Evolutionary conservation across 1,284 basidiomycete genomes (phyloP), one percentile per base, ranked within the genome.

Genomic region (Inonotus hispidus): DNA sequence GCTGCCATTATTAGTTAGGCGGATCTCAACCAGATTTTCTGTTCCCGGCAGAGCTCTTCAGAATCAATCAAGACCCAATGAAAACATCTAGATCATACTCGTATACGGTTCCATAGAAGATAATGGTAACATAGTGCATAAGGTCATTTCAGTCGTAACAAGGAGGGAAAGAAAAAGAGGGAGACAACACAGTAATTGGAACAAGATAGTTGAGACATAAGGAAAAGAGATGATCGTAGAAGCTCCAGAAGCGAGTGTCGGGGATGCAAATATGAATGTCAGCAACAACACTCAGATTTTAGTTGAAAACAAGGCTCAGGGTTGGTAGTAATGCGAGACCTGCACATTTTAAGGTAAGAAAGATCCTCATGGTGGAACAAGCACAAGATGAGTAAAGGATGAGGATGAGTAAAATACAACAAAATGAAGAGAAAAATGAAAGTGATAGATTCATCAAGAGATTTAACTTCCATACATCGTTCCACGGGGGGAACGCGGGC

Each of bases 401-500:
- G 37, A 50, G 32, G 45, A 37, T 50, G 32, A 52, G 50, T n/a
- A 49, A 25, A 49, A 23, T 13, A 23, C 11, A 52, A 27, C 29
- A 16, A n/a, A 47, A 25, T 35, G 14, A 55, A 19, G 1, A 55
- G 19, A 11, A 10, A 25, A 45, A 41, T 11, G 23, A 53, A 35
- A 53, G 23, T 11, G 32, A 53, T 25, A 14, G 27, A 19, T 14
- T 43, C 4, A n/a, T 16, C 32, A 43, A 43, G 10, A 16, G 52
- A 35, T 23, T 55, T 13, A 45, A 19, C 25, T 29, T 29, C n/a
- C 38, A 37, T 60, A 55, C 52, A 60, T 55, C 3, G 59, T 49
- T 32, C 53, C 53, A 35, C 55, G 53, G 10, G 61, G 61, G 16
- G 61, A 60, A 25, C 83, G 75, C 58, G 86, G 84, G 27, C 86